Evolutionary conservation across 805 yeast genomes (phyloP).

Genomic region (Candida corydali): DNA sequence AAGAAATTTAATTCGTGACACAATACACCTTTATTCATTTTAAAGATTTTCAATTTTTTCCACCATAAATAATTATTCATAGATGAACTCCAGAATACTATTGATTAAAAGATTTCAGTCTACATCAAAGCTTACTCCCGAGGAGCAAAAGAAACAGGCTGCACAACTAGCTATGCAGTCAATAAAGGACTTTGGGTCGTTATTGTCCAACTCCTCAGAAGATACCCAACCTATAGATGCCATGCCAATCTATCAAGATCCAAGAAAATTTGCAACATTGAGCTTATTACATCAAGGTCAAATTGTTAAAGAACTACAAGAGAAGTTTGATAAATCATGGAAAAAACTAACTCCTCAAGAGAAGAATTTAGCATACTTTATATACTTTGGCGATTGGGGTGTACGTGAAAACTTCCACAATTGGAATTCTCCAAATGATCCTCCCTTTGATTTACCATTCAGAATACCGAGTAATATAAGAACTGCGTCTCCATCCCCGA

Average conservation of each 20-base stretch:
- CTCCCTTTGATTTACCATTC: slow-evolving; percentile 64
- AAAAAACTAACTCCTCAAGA: slow-evolving; percentile 40
- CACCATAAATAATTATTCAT: too few relatives aligned
- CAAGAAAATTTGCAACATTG: slow-evolving; percentile 26
- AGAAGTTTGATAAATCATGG: slow-evolving; percentile 56
- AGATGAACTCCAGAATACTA: background rate
- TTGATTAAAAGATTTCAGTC: slow-evolving; percentile 1
- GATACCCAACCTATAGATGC: slow-evolving; percentile 46
- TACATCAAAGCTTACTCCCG: slow-evolving; percentile 11
- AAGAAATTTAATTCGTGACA: too few relatives aligned
- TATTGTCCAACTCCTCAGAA: slow-evolving; percentile 34
- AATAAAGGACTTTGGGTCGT: slow-evolving; percentile 34
- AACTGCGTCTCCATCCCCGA: slow-evolving; percentile 19
- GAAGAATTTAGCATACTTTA: slow-evolving; percentile 55
- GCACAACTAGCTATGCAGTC: slow-evolving; percentile 37
- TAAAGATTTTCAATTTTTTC: too few relatives aligned
- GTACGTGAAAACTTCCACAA: slow-evolving; percentile 54
- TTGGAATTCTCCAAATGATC: slow-evolving; percentile 32
- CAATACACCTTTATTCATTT: too few relatives aligned
- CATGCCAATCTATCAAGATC: slow-evolving; percentile 36
- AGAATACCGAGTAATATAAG: slow-evolving; percentile 32
- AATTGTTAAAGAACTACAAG: slow-evolving; percentile 48
- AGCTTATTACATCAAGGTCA: slow-evolving; percentile 55
- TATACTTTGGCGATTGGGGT: slow-evolving; percentile 70
- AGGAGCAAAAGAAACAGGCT: slow-evolving; percentile 25